Percentiles rank a stretch among this genome's conserved stretches.
phyloP scores from a whole-genome alignment of 495 filamentous ascomycete species.

The Penicillium coffeae region DNA sequence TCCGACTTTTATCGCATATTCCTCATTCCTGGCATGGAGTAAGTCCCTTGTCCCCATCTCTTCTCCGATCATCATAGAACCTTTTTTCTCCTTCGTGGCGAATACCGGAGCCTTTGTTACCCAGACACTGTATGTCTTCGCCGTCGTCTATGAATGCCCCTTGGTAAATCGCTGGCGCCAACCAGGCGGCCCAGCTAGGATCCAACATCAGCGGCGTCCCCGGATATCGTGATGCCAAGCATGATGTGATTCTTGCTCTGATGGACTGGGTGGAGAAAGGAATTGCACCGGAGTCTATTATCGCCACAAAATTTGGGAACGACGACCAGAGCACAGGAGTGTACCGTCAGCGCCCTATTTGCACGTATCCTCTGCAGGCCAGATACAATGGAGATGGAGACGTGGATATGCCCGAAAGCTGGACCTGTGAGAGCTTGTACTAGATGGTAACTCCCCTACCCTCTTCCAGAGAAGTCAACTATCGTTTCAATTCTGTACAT shows the following conservation, averaged over 20 bases:
- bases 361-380: neutral
- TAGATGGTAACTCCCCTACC: no score
- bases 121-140: constrained; percentile 14
- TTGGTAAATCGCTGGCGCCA: constrained; percentile 29
- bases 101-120: no score
- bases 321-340: neutral
- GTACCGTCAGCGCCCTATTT: neutral
- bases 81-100: constrained; percentile 27
- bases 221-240: constrained; percentile 36
- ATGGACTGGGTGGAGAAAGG: constrained; percentile 52
- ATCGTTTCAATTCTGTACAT: no score
- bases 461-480: no score
- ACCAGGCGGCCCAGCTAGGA: constrained; percentile 3
- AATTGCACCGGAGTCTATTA: constrained; percentile 28
- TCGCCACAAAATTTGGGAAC: neutral
- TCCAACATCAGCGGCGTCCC: constrained; percentile 24
- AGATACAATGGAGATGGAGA: neutral
- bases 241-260: constrained; percentile 48
- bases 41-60: neutral
- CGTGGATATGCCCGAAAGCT: neutral
- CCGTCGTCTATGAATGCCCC: constrained; percentile 25
- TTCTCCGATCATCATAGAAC: neutral
- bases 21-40: constrained; percentile 43
- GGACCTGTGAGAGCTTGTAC: no score
- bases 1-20: constrained; percentile 34